Percentiles rank a stretch among this genome's conserved stretches.
Evolutionary conservation across 169 alveolate genomes (phyloP).

Genomic region (Eimeria sp.): DNA sequence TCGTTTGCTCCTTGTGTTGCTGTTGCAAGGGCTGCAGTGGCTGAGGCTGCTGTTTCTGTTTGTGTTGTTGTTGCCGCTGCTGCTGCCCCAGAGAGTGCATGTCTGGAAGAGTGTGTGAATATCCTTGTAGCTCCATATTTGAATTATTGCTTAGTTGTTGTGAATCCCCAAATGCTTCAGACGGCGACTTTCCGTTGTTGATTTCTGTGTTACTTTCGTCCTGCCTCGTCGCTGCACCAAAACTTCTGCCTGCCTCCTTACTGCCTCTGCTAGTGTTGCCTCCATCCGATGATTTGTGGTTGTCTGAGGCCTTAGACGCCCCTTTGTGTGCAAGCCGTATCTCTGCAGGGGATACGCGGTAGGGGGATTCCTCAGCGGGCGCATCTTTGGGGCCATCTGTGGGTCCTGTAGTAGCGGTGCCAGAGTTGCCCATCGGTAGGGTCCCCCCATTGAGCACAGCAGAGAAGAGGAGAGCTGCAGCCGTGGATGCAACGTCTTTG

Average conservation of each 20-base stretch:
- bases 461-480: slow-evolving; percentile 65
- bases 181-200: not conserved
- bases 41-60: slow-evolving; percentile 11
- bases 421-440: not conserved
- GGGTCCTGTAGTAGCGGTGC: not conserved
- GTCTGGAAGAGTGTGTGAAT: not conserved
- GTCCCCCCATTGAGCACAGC: slow-evolving; percentile 38
- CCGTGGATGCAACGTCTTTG: slow-evolving; percentile 54
- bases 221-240: not conserved
- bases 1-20: not conserved
- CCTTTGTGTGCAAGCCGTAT: not conserved
- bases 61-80: slow-evolving; percentile 36
- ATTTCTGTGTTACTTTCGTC: not conserved
- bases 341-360: not conserved
- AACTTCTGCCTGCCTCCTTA: not conserved
- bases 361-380: not conserved
- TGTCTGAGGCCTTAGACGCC: not conserved
- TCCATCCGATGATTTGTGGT: not conserved
- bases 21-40: slow-evolving; percentile 21
- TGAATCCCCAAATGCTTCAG: not conserved
- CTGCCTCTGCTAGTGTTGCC: not conserved
- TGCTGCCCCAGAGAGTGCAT: slow-evolving; percentile 45
- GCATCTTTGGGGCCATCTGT: not conserved
- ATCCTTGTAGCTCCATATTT: not conserved
- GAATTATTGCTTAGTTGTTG: not conserved